Base-by-base conservation (phyloP, 2,329 filamentous ascomycete species). In the Aspergillus quadricinctus region DNA sequence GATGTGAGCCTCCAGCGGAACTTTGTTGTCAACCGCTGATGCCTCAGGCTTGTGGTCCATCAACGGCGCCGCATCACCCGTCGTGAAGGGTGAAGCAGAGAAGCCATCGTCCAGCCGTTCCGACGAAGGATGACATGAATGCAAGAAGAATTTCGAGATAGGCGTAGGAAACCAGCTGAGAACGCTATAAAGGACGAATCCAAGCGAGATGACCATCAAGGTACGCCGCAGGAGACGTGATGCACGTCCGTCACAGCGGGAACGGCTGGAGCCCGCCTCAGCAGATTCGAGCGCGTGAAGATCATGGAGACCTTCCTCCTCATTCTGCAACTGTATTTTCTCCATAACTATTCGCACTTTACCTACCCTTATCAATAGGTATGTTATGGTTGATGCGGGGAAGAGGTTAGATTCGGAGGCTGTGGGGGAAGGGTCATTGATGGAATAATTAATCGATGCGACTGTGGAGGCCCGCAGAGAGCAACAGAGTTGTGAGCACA, bases 1-100 rank as follows among this genome's bases (percentile, higher is more conserved):
- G 66, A 97, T 94, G 73, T 97, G 93, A 55, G 91, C 90, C 72
- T 99, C 94, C 2, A 99, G 76, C 3, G 91, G 89, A 4, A 97
- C 88, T 56, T 62, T 69, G 28, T 55, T 41, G 28, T 21, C 55
- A 5, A 27, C 37, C 40, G 37, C 28, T 19, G 49, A 25, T 40
- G n/a, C 10, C 35, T 50, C 27, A 17, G 19, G 19, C 9, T 19
- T 45, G 48, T 27, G 28, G 27, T n/a, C 54, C 52, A 57, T 52
- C 28, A 56, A 48, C 9, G 37, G 49, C 4, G 45, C 37, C 40
- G 41, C 55, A 41, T 54, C 57, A 31, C 14, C n/a, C 28, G 46
- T 37, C 9, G 31, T 8, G 29, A 40, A 19, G 3, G 43, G 23
- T 17, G 43, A 23, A 28, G 37, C 23, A 25, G 43, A 29, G 25